phyloP scores from a whole-genome alignment of 2,329 filamentous ascomycete species.

The Ophiostoma piceae region DNA sequence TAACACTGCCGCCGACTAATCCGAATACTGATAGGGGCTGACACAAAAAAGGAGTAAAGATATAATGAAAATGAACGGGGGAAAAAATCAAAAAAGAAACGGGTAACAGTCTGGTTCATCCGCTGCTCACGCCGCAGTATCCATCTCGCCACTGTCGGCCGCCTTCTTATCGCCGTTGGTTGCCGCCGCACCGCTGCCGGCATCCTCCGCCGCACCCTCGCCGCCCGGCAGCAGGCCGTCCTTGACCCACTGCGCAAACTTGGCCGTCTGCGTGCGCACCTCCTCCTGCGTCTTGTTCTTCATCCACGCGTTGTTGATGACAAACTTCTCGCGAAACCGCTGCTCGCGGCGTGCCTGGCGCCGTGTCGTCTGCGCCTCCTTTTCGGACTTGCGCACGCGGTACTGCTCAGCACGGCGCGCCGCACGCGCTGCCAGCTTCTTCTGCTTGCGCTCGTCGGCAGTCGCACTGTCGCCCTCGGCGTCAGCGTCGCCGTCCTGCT shows the following conservation, averaged over 20 bases:
- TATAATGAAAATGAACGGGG: neutral
- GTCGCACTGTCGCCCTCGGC: neutral
- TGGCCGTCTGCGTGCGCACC: conserved; percentile 68
- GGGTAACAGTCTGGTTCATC: conserved; percentile 8
- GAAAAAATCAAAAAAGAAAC: conserved; percentile 13
- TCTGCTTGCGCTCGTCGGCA: conserved; percentile 4
- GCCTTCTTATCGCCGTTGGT: conserved; percentile 9
- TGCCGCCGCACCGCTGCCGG: neutral
- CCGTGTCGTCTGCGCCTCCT: conserved; percentile 36
- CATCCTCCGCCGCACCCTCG: neutral
- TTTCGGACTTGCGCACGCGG: conserved; percentile 43
- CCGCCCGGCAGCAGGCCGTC: conserved; percentile 37
- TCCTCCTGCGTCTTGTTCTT: conserved; percentile 73
- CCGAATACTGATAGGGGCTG: neutral
- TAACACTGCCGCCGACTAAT: conserved; percentile 3
- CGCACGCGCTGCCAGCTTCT: conserved; percentile 16
- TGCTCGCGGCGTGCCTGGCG: conserved; percentile 40
- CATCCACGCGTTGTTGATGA: conserved; percentile 75
- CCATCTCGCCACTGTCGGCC: conserved; percentile 17
- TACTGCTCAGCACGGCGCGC: conserved; percentile 21
- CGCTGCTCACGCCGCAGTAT: conserved; percentile 20
- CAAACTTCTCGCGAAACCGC: conserved; percentile 67
- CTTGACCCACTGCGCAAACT: conserved; percentile 50
- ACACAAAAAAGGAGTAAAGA: neutral
- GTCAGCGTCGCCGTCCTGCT: conserved; percentile 6